Percentiles rank a stretch among this genome's conserved stretches.
phyloP scores from a whole-genome alignment of 2,329 filamentous ascomycete genomes.

The Colletotrichum eremochloae region DNA sequence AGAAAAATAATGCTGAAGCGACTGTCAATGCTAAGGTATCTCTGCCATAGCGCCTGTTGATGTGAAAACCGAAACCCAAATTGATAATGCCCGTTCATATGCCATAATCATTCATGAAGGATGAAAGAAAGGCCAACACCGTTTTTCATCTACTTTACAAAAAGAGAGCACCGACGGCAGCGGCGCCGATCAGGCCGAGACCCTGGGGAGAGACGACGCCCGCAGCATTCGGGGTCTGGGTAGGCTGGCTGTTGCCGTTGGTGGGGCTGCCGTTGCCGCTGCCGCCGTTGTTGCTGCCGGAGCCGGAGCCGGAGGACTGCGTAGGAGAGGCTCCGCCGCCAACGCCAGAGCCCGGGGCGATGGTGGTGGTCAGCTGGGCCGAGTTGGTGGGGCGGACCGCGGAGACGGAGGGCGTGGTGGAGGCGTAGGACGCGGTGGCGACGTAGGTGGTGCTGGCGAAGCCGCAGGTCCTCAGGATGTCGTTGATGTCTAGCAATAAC shows the following conservation, averaged over 20 bases:
- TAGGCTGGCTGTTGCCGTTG: background rate
- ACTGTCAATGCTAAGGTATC: constrained; percentile 30
- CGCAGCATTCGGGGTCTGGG: constrained; percentile 37
- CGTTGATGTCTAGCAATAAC: constrained; percentile 39
- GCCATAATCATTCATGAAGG: background rate
- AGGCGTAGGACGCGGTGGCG: constrained; percentile 39
- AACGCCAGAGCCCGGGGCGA: constrained; percentile 37
- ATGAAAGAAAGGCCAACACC: background rate
- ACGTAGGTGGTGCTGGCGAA: constrained; percentile 42
- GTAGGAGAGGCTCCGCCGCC: constrained; percentile 33
- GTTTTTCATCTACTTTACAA: constrained; percentile 7
- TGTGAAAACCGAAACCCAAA: background rate
- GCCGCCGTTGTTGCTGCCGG: background rate
- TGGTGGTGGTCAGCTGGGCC: constrained; percentile 43
- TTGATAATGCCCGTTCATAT: constrained; percentile 3
- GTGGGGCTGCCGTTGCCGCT: background rate
- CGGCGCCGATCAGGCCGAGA: constrained; percentile 36
- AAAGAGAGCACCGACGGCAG: constrained; percentile 34
- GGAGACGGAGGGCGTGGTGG: constrained; percentile 32
- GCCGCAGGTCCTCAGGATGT: constrained; percentile 43
- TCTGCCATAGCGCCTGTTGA: background rate
- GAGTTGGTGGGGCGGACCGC: constrained; percentile 39
- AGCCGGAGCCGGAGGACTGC: constrained; percentile 12
- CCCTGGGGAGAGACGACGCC: constrained; percentile 27
- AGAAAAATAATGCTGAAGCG: constrained; percentile 3